These are phyloP conservation scores for Phytophthora constricta DNA, from an alignment of 352 stramenopile genomes.

Conservation along the genomic window DNA sequence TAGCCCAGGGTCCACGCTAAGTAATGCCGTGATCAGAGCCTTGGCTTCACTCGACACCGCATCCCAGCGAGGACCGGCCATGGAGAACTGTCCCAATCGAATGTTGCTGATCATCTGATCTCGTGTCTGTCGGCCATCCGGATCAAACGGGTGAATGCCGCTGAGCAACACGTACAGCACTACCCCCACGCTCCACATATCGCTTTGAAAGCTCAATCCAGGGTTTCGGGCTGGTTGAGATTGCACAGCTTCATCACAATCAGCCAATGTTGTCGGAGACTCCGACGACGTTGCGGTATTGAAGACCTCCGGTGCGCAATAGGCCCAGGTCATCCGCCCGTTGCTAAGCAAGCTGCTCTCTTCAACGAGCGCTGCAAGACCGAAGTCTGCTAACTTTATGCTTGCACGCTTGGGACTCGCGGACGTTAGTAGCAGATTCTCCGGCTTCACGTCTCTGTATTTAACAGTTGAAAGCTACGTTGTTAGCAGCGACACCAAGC, in stretches of 20 bases:
- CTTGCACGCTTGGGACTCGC: conserved; percentile 64
- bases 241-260: conserved; percentile 21
- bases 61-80: conserved; percentile 53
- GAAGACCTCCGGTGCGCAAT: conserved; percentile 76
- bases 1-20: conserved; percentile 37
- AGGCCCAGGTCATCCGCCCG: conserved; percentile 61
- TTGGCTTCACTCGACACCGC: conserved; percentile 62
- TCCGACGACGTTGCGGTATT: conserved; percentile 9
- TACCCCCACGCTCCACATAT: conserved; percentile 91
- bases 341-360: conserved; percentile 56
- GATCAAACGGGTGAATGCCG: conserved; percentile 78
- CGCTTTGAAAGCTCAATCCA: conserved; percentile 53
- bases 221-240: conserved; percentile 34
- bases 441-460: conserved; percentile 78
- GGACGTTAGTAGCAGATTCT: conserved; percentile 87
- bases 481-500: background rate
- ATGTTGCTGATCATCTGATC: conserved; percentile 80
- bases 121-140: conserved; percentile 66
- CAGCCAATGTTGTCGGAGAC: background rate
- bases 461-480: conserved; percentile 18
- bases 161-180: conserved; percentile 91
- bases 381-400: conserved; percentile 90
- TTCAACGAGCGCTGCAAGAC: conserved; percentile 69
- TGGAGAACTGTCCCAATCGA: conserved; percentile 45
- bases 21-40: conserved; percentile 44